Conservation (phyloP, 129 eudicot species). For the Tanacetum coccineum region DNA sequence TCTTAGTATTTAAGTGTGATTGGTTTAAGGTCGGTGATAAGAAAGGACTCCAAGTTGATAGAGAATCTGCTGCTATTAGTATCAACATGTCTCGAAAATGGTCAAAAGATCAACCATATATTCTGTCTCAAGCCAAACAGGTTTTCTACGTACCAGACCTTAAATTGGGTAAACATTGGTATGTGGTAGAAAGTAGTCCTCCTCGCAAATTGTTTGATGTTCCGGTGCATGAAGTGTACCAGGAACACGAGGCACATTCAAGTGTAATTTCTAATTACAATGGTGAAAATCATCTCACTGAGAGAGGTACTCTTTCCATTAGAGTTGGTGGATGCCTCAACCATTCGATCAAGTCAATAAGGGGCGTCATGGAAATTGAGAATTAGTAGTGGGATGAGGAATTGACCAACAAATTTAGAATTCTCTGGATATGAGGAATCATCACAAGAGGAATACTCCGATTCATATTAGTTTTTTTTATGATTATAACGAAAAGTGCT, state of each 20-base stretch:
- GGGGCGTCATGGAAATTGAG: neutral
- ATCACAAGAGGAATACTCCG: too few relatives aligned
- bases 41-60: too few relatives aligned
- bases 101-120: neutral
- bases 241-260: neutral
- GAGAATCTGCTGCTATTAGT: neutral
- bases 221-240: neutral
- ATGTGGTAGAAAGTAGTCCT: neutral
- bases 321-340: neutral
- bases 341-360: neutral
- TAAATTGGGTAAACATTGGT: neutral
- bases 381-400: neutral
- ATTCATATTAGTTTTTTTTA: too few relatives aligned
- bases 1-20: too few relatives aligned
- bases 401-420: too few relatives aligned
- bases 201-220: constrained; percentile 7
- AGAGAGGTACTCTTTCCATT: neutral
- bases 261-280: neutral
- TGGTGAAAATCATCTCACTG: neutral
- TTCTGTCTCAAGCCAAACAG: constrained; percentile 6
- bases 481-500: too few relatives aligned
- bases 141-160: constrained; percentile 1
- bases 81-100: neutral
- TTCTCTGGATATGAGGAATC: too few relatives aligned
- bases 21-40: too few relatives aligned